These are phyloP conservation scores for Fusarium sacchari DNA, from an alignment of 2,329 filamentous ascomycete species.

Conservation along the genomic window DNA sequence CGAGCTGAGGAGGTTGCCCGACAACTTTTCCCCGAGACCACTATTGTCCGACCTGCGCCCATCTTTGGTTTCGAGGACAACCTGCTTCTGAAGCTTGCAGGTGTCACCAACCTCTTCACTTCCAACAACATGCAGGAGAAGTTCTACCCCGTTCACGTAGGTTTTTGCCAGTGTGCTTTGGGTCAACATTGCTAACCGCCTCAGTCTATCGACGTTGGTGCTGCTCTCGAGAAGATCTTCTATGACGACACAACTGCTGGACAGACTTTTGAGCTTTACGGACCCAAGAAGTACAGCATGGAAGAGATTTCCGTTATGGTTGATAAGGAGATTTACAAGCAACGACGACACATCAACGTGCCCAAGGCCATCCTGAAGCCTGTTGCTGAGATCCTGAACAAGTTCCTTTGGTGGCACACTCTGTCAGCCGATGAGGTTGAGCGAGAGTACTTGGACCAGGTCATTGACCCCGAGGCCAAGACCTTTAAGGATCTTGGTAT, in stretches of 20 bases:
- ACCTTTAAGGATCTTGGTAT: slow-evolving; percentile 95
- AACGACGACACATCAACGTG: slow-evolving; percentile 89
- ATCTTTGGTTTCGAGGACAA: slow-evolving; percentile 96
- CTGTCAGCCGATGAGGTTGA: slow-evolving; percentile 87
- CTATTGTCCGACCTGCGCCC: slow-evolving; percentile 92
- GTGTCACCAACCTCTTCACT: slow-evolving; percentile 83
- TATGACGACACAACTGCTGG: slow-evolving; percentile 90
- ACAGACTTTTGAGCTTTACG: slow-evolving; percentile 94
- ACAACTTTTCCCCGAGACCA: slow-evolving; percentile 94
- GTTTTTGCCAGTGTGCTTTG: slow-evolving; percentile 30
- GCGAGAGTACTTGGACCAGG: slow-evolving; percentile 91
- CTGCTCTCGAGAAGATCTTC: slow-evolving; percentile 88
- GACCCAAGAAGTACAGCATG: slow-evolving; percentile 91
- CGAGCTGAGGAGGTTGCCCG: slow-evolving; percentile 85
- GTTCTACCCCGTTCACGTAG: slow-evolving; percentile 89
- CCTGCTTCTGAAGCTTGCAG: slow-evolving; percentile 86
- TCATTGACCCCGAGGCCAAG: slow-evolving; percentile 90
- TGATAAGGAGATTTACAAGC: slow-evolving; percentile 91
- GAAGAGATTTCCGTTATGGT: slow-evolving; percentile 87
- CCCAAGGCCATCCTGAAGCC: slow-evolving; percentile 85
- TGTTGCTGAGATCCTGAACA: slow-evolving; percentile 78
- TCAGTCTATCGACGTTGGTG: slow-evolving; percentile 87
- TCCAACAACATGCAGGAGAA: slow-evolving; percentile 93
- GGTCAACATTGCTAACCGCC: neutral
- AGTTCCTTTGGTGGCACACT: slow-evolving; percentile 87